A percentile compares a stretch with the other conserved stretches of the same genome.
Conservation (phyloP, 371 early-diverging fungal genomes). For the Smittium mucronatum region DNA sequence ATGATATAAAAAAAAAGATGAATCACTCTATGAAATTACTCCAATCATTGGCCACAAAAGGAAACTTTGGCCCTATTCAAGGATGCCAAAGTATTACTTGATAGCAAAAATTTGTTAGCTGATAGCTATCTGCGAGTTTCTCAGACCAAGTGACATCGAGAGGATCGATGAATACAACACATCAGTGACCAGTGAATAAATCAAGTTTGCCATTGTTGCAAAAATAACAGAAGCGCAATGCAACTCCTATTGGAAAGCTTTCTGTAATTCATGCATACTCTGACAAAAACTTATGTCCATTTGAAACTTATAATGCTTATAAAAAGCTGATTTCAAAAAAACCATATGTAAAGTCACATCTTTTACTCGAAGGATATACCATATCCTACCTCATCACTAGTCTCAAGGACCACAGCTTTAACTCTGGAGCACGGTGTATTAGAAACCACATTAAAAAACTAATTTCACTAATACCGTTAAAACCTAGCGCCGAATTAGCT, state of each 20-base stretch:
- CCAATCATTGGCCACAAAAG: constrained; percentile 7
- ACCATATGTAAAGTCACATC: neutral
- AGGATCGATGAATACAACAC: constrained; percentile 14
- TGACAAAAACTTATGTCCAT: constrained; percentile 13
- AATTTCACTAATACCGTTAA: constrained; percentile 2
- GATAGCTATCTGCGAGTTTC: constrained; percentile 17
- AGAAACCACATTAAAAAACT: constrained; percentile 2
- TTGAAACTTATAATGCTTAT: constrained; percentile 10
- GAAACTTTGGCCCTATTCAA: neutral
- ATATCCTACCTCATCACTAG: constrained; percentile 8
- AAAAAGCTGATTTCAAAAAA: constrained; percentile 13
- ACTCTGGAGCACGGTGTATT: constrained; percentile 9
- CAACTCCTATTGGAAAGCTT: constrained; percentile 8
- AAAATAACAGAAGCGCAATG: constrained; percentile 16
- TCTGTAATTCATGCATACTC: neutral
- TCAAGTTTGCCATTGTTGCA: constrained; percentile 4
- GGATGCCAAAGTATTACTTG: constrained; percentile 5
- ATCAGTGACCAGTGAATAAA: neutral
- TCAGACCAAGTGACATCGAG: constrained; percentile 23
- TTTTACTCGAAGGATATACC: constrained; percentile 3
- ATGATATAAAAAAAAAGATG: no score
- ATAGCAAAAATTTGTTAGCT: constrained; percentile 9
- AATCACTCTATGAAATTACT: no score
- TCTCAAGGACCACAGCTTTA: constrained; percentile 6
- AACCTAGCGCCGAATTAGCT: constrained; percentile 8